Evolutionary conservation across 345 rosid genomes (phyloP), one percentile per base, ranked within the genome.

Genomic region (Jatropha curcas): DNA sequence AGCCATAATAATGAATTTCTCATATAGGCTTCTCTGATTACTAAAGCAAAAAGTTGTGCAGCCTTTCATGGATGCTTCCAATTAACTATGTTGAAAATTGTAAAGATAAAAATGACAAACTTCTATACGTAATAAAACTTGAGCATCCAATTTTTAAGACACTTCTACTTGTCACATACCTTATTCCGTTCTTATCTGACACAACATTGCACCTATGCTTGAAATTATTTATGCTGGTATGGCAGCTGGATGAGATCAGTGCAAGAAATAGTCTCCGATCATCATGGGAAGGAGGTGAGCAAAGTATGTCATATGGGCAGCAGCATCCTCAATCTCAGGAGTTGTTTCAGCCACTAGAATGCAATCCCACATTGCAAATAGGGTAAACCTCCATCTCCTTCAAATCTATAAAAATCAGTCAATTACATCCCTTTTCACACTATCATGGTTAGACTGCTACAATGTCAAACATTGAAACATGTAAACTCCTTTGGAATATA

Each of bases 361-460:
- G 99, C 91, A 85, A 95, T 76, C 98, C 97, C 78, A 91, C 98
- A 65, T 82, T 95, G 84, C 98, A 95, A 75, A 95, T 93, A 22
- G 98, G 99, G 99, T 95, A 86, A 30, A 19, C 43, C 65, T 14
- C 63, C 35, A 52, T n/a, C 37, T 19, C 30, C 22, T 50, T 58
- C 41, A 34, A n/a, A n/a, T n/a, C n/a, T n/a, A n/a, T n/a, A n/a
- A n/a, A n/a, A n/a, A n/a, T n/a, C n/a, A n/a, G n/a, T n/a, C n/a
- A n/a, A n/a, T n/a, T n/a, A n/a, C n/a, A n/a, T n/a, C n/a, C n/a
- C n/a, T n/a, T n/a, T n/a, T n/a, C n/a, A n/a, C n/a, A n/a, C n/a
- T n/a, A n/a, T n/a, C n/a, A n/a, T n/a, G n/a, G n/a, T n/a, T n/a
- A n/a, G n/a, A n/a, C n/a, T n/a, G n/a, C n/a, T n/a, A n/a, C n/a